Base-by-base conservation (phyloP, 148 eudicot species). In the Pharnaceum exiguum region DNA sequence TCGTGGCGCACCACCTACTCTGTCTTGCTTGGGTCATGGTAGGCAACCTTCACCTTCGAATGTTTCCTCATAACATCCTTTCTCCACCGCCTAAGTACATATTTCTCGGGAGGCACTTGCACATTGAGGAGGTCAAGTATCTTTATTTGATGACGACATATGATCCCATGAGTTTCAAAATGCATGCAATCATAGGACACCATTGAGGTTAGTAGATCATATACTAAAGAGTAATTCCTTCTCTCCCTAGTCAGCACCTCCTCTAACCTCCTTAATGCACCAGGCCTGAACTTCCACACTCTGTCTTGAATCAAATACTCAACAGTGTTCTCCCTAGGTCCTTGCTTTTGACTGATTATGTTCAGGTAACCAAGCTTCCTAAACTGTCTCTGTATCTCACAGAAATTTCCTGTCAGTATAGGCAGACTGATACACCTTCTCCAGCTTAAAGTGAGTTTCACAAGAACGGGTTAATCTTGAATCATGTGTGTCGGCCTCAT, bases 1-100 rank as follows among this genome's bases (percentile, higher is more conserved):
- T 49, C 17, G 15, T 9, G 27, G 31, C 53, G 13, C 28, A 27
- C 13, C 5, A 49, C 53, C 31, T 49, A 30, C 12, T 11, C 53
- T 5, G 32, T 13, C 33, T 49, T 49, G 16, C 53, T 49, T 1
- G 53, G 53, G 53, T 49, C 53, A 27, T 49, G 53, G 8, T 49
- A 49, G 3, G 35, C 32, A 5, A 49, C 53, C 15, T 27, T 26
- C 16, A 49, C 53, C 17, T 17, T 26, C 15, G 33, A 1, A n/a
- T 49, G 32, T 13, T 49, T 49, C 16, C 53, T 25, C 27, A 18
- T 9, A 4, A 49, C 13, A 15, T 49, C 53, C 33, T 49, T 49
- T 9, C 53, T 12, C 53, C 53, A 49, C 24, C 53, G 29, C 11
- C 18, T 25, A 3, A 49, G 12, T 10, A 49, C 27, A 15, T 49